Conservation (phyloP, 2,329 filamentous ascomycete species). For the Colletotrichum chrysophilum region DNA sequence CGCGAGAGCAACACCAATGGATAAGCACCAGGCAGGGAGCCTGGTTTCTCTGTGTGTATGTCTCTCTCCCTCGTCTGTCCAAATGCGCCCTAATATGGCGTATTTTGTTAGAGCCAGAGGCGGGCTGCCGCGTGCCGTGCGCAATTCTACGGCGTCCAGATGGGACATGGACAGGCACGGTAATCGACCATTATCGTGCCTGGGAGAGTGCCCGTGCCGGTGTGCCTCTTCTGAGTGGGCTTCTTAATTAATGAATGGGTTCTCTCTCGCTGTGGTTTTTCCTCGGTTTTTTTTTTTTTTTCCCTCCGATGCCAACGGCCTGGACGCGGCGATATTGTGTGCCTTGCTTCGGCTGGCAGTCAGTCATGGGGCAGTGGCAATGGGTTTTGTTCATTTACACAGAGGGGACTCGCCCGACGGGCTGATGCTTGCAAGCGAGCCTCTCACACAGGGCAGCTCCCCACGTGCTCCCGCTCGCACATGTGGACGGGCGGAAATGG, state of each 20-base stretch:
- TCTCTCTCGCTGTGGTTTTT: not conserved
- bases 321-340: conserved; percentile 2
- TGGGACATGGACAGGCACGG: not conserved
- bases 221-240: not conserved
- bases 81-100: not conserved
- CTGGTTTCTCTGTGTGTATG: not conserved
- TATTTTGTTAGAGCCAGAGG: not conserved
- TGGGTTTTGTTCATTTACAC: not conserved
- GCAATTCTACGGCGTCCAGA: not conserved
- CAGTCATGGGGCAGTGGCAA: not conserved
- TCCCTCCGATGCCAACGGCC: not conserved
- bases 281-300: not conserved
- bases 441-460: conserved; percentile 15
- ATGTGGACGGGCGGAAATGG: conserved; percentile 4
- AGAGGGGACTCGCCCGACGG: not conserved
- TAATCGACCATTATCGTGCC: not conserved
- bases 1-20: not conserved
- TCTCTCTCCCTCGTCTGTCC: not conserved
- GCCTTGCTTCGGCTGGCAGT: not conserved
- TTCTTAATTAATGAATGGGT: not conserved
- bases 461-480: conserved; percentile 10
- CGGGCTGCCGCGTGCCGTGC: not conserved
- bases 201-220: not conserved
- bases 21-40: not conserved
- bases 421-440: not conserved